A percentile compares a stretch with the other conserved stretches of the same genome.
These are phyloP conservation scores for Pleurotus pulmonarius DNA, from an alignment of 768 basidiomycete genomes.

Conservation along the genomic window DNA sequence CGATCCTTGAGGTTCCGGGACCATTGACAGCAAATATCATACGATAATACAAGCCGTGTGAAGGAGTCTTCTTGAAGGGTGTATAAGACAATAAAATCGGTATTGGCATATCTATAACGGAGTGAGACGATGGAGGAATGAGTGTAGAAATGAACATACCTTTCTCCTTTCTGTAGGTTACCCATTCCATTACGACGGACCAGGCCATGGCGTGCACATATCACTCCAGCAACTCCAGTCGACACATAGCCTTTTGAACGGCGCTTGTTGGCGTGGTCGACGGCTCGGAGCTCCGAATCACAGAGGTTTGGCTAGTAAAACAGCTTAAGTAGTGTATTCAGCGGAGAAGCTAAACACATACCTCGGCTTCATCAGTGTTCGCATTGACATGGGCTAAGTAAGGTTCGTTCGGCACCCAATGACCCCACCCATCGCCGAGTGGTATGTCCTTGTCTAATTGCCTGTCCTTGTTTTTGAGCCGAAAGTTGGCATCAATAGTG, in stretches of 20 bases:
- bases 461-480: conserved; percentile 10
- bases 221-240: conserved; percentile 23
- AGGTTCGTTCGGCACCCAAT: too few relatives aligned
- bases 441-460: too few relatives aligned
- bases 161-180: conserved; percentile 30
- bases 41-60: conserved; percentile 17
- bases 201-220: conserved; percentile 28
- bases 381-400: neutral
- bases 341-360: neutral
- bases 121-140: too few relatives aligned
- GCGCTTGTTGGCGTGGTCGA: conserved; percentile 9
- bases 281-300: conserved; percentile 10
- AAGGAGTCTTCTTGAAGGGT: conserved; percentile 8
- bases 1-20: conserved; percentile 4
- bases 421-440: too few relatives aligned
- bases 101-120: conserved; percentile 22
- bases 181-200: conserved; percentile 21
- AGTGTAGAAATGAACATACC: conserved; percentile 15
- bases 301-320: conserved; percentile 9
- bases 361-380: conserved; percentile 11
- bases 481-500: conserved; percentile 20
- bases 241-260: conserved; percentile 14
- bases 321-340: neutral
- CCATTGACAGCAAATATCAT: conserved; percentile 27
- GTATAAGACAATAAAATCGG: conserved; percentile 22